Base-by-base conservation (phyloP, 1,139 yeast species). In the Debaryomyces sp. region DNA sequence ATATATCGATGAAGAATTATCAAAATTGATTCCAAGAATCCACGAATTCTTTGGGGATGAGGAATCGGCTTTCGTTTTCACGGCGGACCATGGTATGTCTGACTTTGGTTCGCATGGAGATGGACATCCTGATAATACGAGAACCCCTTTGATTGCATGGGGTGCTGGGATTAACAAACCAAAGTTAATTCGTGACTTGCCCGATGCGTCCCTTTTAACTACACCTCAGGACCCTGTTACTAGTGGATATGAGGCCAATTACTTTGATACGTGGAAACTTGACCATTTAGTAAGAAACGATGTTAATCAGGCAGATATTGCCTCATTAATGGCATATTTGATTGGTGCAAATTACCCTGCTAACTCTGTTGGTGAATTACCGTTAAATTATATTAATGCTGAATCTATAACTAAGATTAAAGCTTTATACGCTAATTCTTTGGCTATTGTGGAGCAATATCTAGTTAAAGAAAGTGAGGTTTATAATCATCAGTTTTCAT, bases 1-100 rank as follows among this genome's bases (percentile, higher is more conserved):
- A 62, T 91, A 89, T 59, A 90, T 95, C 35, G 99, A 94, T 66
- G 57, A 65, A 4, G 81, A 91, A 64, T 77, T 94, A 50, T 67
- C 75, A 18, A 63, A 73, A 49, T 73, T 91, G 51, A 83, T 90
- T n/a, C 82, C 84, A 10, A 73, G 77, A 50, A 87, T 94, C 42
- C 77, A 83, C 47, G 77, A 83, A 17, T 94, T 87, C 63, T 94
- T 89, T 66, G 84, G 84, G 4, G 96, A 92, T 62, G 90, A 89
- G 53, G 84, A 84, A 10, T 85, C 97, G 1, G 96, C 97, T 0
- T 94, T 91, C 68, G 82, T 94, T 2, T 94, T 94, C 66, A 94
- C 99, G 1, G 97, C 99, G 2, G 99, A 94, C 67, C 99, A 94
- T 64, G 99, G 99, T 15, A 94, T 94, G 99, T 88, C 96, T 55